Conservation (phyloP, 2,329 filamentous ascomycete species). For the Colletotrichum sp. region DNA sequence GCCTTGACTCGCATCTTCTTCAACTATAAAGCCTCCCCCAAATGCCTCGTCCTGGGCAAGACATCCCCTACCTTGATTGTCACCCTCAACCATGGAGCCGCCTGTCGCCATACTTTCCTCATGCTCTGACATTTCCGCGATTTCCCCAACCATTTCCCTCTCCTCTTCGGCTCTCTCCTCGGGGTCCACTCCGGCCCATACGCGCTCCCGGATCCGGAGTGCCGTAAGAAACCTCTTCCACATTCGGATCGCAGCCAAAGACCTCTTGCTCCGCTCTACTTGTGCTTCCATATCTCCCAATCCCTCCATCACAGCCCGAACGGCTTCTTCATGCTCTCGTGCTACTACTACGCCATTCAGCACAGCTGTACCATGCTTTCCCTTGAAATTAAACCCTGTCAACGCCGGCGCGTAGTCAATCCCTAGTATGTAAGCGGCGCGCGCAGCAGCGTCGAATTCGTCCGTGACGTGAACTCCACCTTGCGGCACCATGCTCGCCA, state of each 20-base stretch:
- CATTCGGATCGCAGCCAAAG: constrained; percentile 74
- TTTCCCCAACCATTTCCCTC: not conserved
- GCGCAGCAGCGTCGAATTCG: constrained; percentile 60
- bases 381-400: constrained; percentile 87
- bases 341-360: constrained; percentile 81
- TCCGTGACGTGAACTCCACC: constrained; percentile 75
- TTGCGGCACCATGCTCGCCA: constrained; percentile 85
- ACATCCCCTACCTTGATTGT: not conserved
- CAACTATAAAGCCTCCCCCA: not conserved
- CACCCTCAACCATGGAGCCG: not conserved
- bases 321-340: constrained; percentile 71
- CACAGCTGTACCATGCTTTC: constrained; percentile 84
- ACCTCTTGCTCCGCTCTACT: constrained; percentile 71
- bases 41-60: not conserved
- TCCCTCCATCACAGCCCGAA: constrained; percentile 71
- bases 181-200: constrained; percentile 64
- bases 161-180: constrained; percentile 48
- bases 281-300: constrained; percentile 71
- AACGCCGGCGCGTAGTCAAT: constrained; percentile 91
- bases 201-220: constrained; percentile 75
- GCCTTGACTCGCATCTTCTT: not conserved
- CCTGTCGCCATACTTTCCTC: not conserved
- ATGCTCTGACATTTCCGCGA: not conserved
- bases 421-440: constrained; percentile 76
- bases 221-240: constrained; percentile 74